Evolutionary conservation across 768 basidiomycete genomes (phyloP).

Genomic region (Strobilomyces echinocephalus): DNA sequence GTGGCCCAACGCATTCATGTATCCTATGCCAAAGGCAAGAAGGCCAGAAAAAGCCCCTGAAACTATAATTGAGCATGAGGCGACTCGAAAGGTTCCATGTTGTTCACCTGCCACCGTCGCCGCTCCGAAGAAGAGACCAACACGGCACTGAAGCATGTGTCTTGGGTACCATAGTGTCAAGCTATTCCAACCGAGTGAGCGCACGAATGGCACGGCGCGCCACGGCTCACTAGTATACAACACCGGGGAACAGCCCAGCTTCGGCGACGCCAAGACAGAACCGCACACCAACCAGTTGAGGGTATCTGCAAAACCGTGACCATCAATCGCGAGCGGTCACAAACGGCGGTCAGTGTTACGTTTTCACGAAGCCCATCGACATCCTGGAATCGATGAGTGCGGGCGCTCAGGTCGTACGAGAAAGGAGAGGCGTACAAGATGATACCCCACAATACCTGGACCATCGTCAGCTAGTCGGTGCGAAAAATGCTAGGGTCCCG

Average conservation of each 20-base stretch:
- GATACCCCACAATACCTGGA: conserved; percentile 59
- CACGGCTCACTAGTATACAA: conserved; percentile 59
- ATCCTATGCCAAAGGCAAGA: conserved; percentile 50
- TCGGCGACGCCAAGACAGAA: conserved; percentile 62
- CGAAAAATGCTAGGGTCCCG: too few relatives aligned
- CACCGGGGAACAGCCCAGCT: conserved; percentile 69
- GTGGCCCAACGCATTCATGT: conserved; percentile 44
- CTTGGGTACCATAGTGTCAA: conserved; percentile 68
- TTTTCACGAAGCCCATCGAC: conserved; percentile 65
- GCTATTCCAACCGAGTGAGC: conserved; percentile 25
- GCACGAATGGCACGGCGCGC: too few relatives aligned
- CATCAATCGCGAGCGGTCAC: neutral
- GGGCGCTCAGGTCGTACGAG: neutral
- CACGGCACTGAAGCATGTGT: conserved; percentile 52
- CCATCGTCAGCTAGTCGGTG: conserved; percentile 3
- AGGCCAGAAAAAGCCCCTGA: conserved; percentile 54
- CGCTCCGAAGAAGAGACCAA: conserved; percentile 56
- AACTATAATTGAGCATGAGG: neutral
- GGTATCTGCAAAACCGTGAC: conserved; percentile 40
- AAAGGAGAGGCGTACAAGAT: conserved; percentile 42
- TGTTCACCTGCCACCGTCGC: conserved; percentile 50
- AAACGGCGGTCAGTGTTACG: conserved; percentile 29
- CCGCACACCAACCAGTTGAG: conserved; percentile 54
- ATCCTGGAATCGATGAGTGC: conserved; percentile 35
- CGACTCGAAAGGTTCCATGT: neutral